phyloP scores from a whole-genome alignment of 768 basidiomycete genomes.

The Tephrocybe sp. region DNA sequence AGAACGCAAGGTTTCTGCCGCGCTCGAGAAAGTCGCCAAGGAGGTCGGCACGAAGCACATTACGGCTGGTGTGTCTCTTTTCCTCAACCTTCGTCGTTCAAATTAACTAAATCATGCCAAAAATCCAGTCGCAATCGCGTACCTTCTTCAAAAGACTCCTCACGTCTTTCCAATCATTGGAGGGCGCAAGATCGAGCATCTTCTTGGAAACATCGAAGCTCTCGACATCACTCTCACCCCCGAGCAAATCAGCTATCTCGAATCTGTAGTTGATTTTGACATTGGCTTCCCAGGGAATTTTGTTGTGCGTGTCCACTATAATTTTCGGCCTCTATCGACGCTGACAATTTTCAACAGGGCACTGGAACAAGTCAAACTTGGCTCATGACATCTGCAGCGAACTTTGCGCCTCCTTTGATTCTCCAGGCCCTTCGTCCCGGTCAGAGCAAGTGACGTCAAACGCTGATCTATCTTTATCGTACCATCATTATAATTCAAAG shows the following conservation, averaged over 20 bases:
- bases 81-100: no score
- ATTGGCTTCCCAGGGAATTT: constrained; percentile 40
- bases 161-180: constrained; percentile 54
- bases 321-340: background rate
- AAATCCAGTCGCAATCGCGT: constrained; percentile 46
- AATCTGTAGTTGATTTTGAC: constrained; percentile 41
- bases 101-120: constrained; percentile 6
- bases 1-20: constrained; percentile 29
- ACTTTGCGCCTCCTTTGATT: background rate
- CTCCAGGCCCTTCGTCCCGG: background rate
- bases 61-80: constrained; percentile 19
- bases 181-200: constrained; percentile 50
- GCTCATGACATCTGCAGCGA: background rate
- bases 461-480: no score
- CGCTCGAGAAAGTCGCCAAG: constrained; percentile 37
- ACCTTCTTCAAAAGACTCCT: constrained; percentile 51
- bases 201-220: constrained; percentile 49
- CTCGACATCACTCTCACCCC: constrained; percentile 42
- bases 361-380: background rate
- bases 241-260: constrained; percentile 45
- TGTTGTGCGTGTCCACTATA: constrained; percentile 25
- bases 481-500: no score
- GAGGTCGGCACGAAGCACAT: constrained; percentile 34
- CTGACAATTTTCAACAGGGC: background rate
- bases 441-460: background rate